Evolutionary conservation across 2,329 filamentous ascomycete genomes (phyloP).

Genomic region (Monosporascus sp.): DNA sequence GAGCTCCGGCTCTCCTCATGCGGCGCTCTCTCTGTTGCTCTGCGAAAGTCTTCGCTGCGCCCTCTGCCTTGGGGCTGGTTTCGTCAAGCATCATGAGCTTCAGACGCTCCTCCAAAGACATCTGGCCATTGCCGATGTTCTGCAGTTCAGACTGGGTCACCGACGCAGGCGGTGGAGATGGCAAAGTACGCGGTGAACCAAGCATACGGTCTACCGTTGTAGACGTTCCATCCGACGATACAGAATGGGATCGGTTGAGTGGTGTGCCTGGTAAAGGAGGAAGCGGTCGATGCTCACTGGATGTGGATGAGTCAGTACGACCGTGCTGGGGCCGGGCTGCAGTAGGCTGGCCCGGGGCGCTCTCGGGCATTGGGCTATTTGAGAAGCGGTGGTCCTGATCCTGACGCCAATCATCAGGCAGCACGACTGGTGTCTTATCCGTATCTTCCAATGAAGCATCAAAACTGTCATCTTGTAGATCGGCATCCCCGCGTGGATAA

Average conservation of each 20-base stretch:
- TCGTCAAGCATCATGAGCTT: slow-evolving; percentile 82
- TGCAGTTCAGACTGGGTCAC: slow-evolving; percentile 73
- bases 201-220: slow-evolving; percentile 68
- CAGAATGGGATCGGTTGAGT: slow-evolving; percentile 39
- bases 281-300: slow-evolving; percentile 78
- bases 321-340: slow-evolving; percentile 50
- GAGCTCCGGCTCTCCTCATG: slow-evolving; percentile 56
- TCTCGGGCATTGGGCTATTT: slow-evolving; percentile 62
- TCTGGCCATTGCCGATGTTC: slow-evolving; percentile 66
- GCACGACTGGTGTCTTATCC: slow-evolving; percentile 95
- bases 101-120: slow-evolving; percentile 81
- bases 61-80: slow-evolving; percentile 23
- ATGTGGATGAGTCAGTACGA: slow-evolving; percentile 68
- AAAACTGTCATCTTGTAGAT: slow-evolving; percentile 79
- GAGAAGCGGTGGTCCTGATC: slow-evolving; percentile 68
- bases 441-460: slow-evolving; percentile 93
- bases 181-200: slow-evolving; percentile 62
- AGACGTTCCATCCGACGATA: slow-evolving; percentile 59
- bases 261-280: slow-evolving; percentile 73
- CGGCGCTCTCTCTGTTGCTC: slow-evolving; percentile 65
- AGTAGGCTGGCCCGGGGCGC: slow-evolving; percentile 35
- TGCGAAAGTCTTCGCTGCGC: slow-evolving; percentile 47
- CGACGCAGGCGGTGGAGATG: slow-evolving; percentile 65
- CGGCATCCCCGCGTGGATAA: slow-evolving; percentile 49
- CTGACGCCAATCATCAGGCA: slow-evolving; percentile 93